These are phyloP conservation scores for Triglochin maritima DNA, from an alignment of 106 monocot genomes.

Conservation along the genomic window DNA sequence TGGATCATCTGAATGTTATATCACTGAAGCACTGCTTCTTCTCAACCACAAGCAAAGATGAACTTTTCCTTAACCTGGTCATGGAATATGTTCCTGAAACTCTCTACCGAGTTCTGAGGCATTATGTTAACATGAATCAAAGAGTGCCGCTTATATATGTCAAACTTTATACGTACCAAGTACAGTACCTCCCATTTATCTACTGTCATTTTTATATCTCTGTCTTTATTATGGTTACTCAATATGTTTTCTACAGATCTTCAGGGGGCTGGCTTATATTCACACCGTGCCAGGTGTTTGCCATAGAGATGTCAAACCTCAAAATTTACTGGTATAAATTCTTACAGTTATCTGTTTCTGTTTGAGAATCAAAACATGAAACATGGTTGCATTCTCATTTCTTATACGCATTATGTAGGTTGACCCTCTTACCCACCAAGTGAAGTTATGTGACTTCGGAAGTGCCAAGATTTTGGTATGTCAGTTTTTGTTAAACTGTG, in stretches of 20 bases:
- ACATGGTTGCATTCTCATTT: slow-evolving; percentile 1
- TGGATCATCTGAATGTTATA: slow-evolving; percentile 73
- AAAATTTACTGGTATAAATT: slow-evolving; percentile 70
- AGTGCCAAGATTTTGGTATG: slow-evolving; percentile 76
- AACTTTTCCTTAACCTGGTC: slow-evolving; percentile 77
- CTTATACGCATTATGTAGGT: slow-evolving; percentile 20
- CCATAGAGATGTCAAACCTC: slow-evolving; percentile 90
- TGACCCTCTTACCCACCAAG: slow-evolving; percentile 74
- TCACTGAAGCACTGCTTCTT: slow-evolving; percentile 84
- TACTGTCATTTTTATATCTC: background rate
- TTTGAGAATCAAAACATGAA: background rate
- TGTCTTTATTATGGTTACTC: background rate
- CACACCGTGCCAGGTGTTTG: slow-evolving; percentile 77
- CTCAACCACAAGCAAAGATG: slow-evolving; percentile 69
- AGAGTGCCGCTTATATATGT: slow-evolving; percentile 83
- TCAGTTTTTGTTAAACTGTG: too few species aligned
- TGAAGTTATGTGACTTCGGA: slow-evolving; percentile 80
- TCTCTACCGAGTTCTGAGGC: slow-evolving; percentile 55
- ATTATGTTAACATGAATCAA: slow-evolving; percentile 61
- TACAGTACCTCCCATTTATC: background rate
- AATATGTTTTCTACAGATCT: slow-evolving; percentile 41
- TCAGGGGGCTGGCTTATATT: slow-evolving; percentile 83
- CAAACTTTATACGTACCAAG: slow-evolving; percentile 79
- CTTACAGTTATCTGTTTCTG: background rate
- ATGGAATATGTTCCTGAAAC: slow-evolving; percentile 88